Evolutionary conservation across 2,329 filamentous ascomycete species (phyloP), one percentile per base, ranked within the genome.

Genomic region (Fusarium mangiferae): DNA sequence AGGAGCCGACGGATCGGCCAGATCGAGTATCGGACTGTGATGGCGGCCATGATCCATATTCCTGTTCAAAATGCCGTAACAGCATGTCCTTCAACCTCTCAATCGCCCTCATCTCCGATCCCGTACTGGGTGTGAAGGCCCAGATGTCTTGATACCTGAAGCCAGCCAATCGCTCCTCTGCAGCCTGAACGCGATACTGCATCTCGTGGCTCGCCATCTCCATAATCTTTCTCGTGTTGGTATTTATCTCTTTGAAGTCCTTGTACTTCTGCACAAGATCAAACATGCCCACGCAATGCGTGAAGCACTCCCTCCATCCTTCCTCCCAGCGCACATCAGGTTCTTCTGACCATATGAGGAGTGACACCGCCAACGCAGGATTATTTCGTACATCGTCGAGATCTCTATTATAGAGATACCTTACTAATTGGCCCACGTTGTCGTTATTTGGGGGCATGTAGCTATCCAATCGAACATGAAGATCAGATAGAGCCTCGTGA

Each of bases 331-430:
- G 85, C 14, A 93, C 88, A 24, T 84, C 86, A 5, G 87, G 84
- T n/a, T 84, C 85, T 74, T 94, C 92, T 5, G 90, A 87, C 89
- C 91, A 94, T 1, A 89, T 88, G 8, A 94, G 83, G 22, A 93
- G 81, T 1, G 88, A 87, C 6, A 91, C 85, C 2, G 91, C 91
- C 5, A 85, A 84, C 41, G 89, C 87, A 1, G 89, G 83, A 68
- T 90, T 90, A 62, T 88, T 88, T 17, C 91, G 87, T 17, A 91
- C 85, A 77, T 94, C 91, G 72, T 93, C 90, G 11, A 93, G 87
- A 11, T 87, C 88, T 17, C 88, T 87, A 1, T 85, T 85, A 4
- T 84, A 84, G 5, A 93, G 82, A 77, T 92, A 93, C 38, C 89
- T 86, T 49, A 91, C 85, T 13, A 93, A 87, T 64, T 88, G 89